phyloP scores from a whole-genome alignment of 352 stramenopile genomes.

The Globisporangium spinosum region DNA sequence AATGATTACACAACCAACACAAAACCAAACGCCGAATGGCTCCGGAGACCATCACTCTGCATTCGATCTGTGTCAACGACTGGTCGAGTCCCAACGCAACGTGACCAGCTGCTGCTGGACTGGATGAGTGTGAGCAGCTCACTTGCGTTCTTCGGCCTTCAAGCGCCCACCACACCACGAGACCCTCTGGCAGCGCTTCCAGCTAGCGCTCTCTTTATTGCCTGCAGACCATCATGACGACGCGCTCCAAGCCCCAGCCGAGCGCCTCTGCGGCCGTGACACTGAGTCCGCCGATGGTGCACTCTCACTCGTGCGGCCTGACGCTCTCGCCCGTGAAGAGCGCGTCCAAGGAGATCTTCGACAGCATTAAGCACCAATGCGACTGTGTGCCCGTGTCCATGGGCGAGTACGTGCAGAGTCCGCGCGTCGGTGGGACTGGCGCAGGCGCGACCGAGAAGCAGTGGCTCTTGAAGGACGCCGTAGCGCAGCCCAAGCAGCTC shows the following conservation, averaged over 20 bases:
- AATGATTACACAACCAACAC: constrained; percentile 4
- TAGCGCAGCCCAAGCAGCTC: constrained; percentile 12
- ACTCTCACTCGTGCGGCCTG: constrained; percentile 31
- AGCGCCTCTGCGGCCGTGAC: background rate
- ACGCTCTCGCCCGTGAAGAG: constrained; percentile 35
- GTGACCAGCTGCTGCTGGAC: no score
- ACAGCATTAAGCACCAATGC: constrained; percentile 61
- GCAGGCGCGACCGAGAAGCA: constrained; percentile 17
- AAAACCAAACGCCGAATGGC: background rate
- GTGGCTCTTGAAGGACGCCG: constrained; percentile 22
- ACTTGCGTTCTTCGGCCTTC: constrained; percentile 6
- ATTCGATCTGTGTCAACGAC: constrained; percentile 12
- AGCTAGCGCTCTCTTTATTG: background rate
- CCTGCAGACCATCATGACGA: background rate
- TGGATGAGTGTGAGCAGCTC: background rate
- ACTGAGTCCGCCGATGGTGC: constrained; percentile 9
- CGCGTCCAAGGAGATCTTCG: constrained; percentile 47
- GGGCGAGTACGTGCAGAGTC: constrained; percentile 73
- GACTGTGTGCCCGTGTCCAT: constrained; percentile 68
- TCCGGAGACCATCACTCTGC: constrained; percentile 9
- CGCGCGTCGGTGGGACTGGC: constrained; percentile 20
- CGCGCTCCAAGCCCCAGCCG: background rate
- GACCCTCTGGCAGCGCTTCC: background rate
- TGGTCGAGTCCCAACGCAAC: background rate
- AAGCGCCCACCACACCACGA: background rate